These are phyloP conservation scores for Populus deltoides DNA, from an alignment of 345 rosid genomes.

Conservation along the genomic window DNA sequence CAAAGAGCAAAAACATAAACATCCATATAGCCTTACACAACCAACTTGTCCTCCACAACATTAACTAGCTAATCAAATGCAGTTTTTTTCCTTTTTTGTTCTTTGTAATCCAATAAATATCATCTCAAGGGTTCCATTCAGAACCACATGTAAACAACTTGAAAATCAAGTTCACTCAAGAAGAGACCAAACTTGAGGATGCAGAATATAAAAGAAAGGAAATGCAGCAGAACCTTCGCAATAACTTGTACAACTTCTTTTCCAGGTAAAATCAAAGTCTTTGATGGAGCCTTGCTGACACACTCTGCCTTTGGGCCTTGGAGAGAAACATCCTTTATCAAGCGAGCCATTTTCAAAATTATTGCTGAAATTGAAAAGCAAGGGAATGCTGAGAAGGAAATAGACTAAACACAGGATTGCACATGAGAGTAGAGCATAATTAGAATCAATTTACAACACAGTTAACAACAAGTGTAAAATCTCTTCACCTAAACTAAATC, in stretches of 20 bases:
- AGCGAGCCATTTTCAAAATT: slow-evolving; percentile 80
- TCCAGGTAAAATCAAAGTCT: slow-evolving; percentile 65
- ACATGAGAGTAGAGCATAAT: not conserved
- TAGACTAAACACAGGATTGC: not conserved
- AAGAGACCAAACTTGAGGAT: slow-evolving; percentile 7
- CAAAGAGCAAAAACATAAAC: not conserved
- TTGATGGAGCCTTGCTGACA: slow-evolving; percentile 63
- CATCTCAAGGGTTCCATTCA: not conserved
- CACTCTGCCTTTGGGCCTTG: slow-evolving; percentile 59
- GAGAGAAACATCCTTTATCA: slow-evolving; percentile 59
- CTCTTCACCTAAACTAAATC: slow-evolving; percentile 11
- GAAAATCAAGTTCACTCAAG: slow-evolving; percentile 4
- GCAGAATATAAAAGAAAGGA: slow-evolving; percentile 13
- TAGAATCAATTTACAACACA: slow-evolving; percentile 5
- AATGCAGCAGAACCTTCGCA: slow-evolving; percentile 65
- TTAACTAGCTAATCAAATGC: not conserved
- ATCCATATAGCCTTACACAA: not conserved
- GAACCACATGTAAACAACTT: not conserved
- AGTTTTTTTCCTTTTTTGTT: not conserved
- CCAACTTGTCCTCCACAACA: not conserved
- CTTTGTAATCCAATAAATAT: not conserved
- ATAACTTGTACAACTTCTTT: slow-evolving; percentile 86
- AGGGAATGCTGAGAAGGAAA: slow-evolving; percentile 16
- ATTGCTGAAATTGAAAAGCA: slow-evolving; percentile 53
- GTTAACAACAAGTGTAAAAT: not conserved